phyloP scores from a whole-genome alignment of 2,329 filamentous ascomycete species.

The Fusarium pseudoanthophilum region DNA sequence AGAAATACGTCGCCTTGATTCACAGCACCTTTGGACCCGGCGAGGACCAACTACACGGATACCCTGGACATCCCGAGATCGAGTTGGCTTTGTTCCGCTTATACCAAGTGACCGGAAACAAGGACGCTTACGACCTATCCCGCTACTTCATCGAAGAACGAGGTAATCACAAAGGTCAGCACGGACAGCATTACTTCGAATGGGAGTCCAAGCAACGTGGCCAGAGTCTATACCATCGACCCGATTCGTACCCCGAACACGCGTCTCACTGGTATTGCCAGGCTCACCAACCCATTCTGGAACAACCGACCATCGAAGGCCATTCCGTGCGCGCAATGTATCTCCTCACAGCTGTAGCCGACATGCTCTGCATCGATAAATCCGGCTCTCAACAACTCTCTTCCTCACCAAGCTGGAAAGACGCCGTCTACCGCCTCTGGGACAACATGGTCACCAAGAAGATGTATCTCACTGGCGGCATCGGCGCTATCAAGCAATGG shows the following conservation, averaged over 20 bases:
- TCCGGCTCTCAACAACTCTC: conserved; percentile 3
- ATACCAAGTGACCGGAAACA: conserved; percentile 49
- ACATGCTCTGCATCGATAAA: conserved; percentile 53
- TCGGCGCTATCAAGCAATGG: conserved; percentile 58
- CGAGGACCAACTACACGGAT: conserved; percentile 63
- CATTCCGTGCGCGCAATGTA: conserved; percentile 71
- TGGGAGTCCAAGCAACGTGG: conserved; percentile 62
- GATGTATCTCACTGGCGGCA: conserved; percentile 72
- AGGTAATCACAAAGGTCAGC: conserved; percentile 62
- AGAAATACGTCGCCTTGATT: conserved; percentile 58
- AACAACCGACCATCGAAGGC: conserved; percentile 56
- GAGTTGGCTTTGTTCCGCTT: conserved; percentile 59
- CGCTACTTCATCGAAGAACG: conserved; percentile 68
- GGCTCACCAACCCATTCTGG: conserved; percentile 63
- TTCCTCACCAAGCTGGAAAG: conserved; percentile 42
- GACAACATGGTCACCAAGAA: conserved; percentile 66
- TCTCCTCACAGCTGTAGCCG: conserved; percentile 66
- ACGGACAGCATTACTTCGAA: conserved; percentile 65
- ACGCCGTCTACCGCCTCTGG: conserved; percentile 62
- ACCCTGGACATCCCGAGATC: conserved; percentile 62
- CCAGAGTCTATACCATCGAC: conserved; percentile 58
- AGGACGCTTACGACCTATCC: conserved; percentile 57
- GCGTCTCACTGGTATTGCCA: conserved; percentile 63
- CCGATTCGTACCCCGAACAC: conserved; percentile 58
- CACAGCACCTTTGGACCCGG: conserved; percentile 61